Base-by-base conservation (phyloP, 768 basidiomycete genomes). In the Trametopsis cervina region DNA sequence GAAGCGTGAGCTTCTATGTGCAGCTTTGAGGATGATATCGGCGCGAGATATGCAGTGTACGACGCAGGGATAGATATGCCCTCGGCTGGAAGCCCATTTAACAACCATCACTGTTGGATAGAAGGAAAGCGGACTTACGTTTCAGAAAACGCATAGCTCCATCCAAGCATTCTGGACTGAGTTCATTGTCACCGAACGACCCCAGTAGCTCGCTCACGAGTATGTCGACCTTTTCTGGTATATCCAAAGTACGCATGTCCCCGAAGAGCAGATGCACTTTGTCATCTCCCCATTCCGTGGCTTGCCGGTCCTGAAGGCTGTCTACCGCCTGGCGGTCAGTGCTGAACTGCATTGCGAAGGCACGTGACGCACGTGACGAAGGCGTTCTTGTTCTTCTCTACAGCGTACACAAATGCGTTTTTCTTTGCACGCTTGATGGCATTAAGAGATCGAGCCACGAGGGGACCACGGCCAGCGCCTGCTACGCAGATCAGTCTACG, bases 161-260 rank as follows among this genome's bases (percentile, higher is more conserved):
- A 62, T 99, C 96, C 27, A 99, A 71, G 66, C 96, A 99, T 65
- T 99, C 96, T 0, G 96, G 96, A 61, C 92, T 94, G 41, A 98
- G 78, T 64, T 99, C 96, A 51, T 99, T 99, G 66, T 99, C 96
- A 1, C 95, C 96, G 69, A 99, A 98, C 3, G 91, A 94, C 3
- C 96, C 96, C 57, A 99, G 67, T 18, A 99, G 77, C 65, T 99
- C 96, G 68, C 89, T 95, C 59, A 99, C 85, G 49, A 99, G 70
- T 53, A 99, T 90, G 64, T 98, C 96, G 23, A 81, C 92, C 55
- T 78, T 75, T 57, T 96, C 90, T 4, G 95, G 93, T 1, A 95
- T 66, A 7, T 83, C 73, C 38, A 96, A 70, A 22, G 70, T 69
- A 13, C 96, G 76, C 96, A 99, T 98, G 65, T 99, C 96, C 2